Evolutionary conservation across 345 rosid genomes (phyloP), one percentile per base, ranked within the genome.

Genomic region (Hypericum perforatum): DNA sequence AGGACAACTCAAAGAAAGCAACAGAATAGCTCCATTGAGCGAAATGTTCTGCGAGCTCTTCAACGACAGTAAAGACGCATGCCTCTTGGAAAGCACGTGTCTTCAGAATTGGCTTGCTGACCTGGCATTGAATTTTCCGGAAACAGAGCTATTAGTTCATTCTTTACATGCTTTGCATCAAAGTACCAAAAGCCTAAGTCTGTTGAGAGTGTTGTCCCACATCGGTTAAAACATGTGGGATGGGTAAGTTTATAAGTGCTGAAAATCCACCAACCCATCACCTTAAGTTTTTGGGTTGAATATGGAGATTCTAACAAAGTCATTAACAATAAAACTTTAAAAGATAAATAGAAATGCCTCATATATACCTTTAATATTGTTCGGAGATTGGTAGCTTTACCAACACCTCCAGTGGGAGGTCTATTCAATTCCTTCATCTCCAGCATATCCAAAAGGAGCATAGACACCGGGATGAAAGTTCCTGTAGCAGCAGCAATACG

Each of bases 41-140:
- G 74, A 92, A 77, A 77, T 88, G 98, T 66, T 88, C 95, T 9
- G 94, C 81, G 22, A 88, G 82, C 67, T 85, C 89, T 74, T 88
- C 95, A 43, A 82, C 74, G 43, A 85, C 95, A 59, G 98, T 74
- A 62, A 62, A 78, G 36, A 88, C 89, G 60, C 95, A 92, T 13
- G 86, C 97, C 65, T 92, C 97, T 73, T 92, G 98, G 71, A 88
- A 92, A 32, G 87, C 78, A 64, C 97, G 74, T 6, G 95, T 92
- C 82, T 84, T 92, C 73, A 92, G 63, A 9, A 77, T 71, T 37
- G 78, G 85, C 70, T 89, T 92, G 76, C 75, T 82, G 51, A 84
- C 90, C 97, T 90, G 61, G 13, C 41, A 63, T 48, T 12, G 50
- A 60, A 10, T 15, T 37, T 47, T 43, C 49, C 11, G 50, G 16